Percentiles rank a stretch among this genome's conserved stretches.
Conservation (phyloP, 345 rosid genomes). For the Crucihimalaya himalaica region DNA sequence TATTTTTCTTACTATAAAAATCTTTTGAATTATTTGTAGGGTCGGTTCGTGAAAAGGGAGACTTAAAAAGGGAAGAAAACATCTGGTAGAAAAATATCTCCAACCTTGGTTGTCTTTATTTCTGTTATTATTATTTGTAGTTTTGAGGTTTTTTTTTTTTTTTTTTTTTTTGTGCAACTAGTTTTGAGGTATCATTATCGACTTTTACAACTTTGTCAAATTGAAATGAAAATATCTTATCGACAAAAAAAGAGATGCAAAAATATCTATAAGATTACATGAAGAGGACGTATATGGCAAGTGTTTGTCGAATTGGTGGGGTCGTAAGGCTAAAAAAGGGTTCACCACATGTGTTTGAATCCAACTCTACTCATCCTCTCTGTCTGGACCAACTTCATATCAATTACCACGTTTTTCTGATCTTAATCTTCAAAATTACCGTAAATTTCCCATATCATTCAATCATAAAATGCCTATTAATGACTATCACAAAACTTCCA, state of each 20-base stretch:
- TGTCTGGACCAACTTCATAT: conserved; percentile 22
- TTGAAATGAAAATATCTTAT: conserved; percentile 33
- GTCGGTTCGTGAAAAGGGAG: conserved; percentile 59
- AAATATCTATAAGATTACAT: conserved; percentile 33
- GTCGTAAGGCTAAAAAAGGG: not conserved
- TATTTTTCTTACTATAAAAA: not conserved
- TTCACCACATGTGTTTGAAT: conserved; percentile 32
- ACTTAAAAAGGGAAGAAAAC: conserved; percentile 18
- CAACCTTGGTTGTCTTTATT: conserved; percentile 22
- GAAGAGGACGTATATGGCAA: conserved; percentile 34
- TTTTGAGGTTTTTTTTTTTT: too few relatives aligned
- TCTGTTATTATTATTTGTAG: not conserved
- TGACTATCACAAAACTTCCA: not conserved
- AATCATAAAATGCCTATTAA: not conserved
- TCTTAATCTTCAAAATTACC: not conserved
- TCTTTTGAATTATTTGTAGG: conserved; percentile 51
- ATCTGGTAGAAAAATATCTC: conserved; percentile 23
- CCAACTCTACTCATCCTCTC: conserved; percentile 19
- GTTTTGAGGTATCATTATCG: conserved; percentile 24
- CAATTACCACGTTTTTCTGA: conserved; percentile 1
- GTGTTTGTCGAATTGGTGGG: conserved; percentile 29
- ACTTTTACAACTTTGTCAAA: conserved; percentile 26
- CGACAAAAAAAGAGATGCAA: conserved; percentile 15
- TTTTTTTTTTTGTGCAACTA: too few relatives aligned
- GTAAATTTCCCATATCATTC: not conserved